Evolutionary conservation across 176 grass and related monocot genomes (phyloP).

Genomic region (Tillandsia leiboldiana): DNA sequence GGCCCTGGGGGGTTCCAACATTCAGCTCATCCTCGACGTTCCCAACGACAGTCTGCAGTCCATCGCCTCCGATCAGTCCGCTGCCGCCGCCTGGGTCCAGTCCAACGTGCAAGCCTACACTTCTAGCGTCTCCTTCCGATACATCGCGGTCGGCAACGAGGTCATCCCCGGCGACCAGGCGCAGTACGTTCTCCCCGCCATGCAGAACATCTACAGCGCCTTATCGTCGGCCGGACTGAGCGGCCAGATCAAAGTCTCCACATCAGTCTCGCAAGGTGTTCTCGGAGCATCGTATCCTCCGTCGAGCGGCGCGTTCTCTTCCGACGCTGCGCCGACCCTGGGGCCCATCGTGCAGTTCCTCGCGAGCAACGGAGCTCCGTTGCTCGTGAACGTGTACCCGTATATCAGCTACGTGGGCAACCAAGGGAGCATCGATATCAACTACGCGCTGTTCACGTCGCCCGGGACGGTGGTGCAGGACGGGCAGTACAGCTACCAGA

Average conservation of each 20-base stretch:
- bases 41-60: slow-evolving; percentile 12
- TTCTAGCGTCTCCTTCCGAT: slow-evolving; percentile 4
- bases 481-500: slow-evolving; percentile 31
- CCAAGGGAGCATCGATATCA: background rate
- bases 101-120: slow-evolving; percentile 29
- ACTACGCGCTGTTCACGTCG: slow-evolving; percentile 39
- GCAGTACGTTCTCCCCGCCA: slow-evolving; percentile 37
- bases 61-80: slow-evolving; percentile 15
- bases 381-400: slow-evolving; percentile 52
- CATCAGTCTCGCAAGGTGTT: slow-evolving; percentile 16
- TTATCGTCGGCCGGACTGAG: slow-evolving; percentile 15
- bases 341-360: slow-evolving; percentile 24
- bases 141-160: slow-evolving; percentile 60
- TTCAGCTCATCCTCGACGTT: slow-evolving; percentile 33
- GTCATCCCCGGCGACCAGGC: background rate
- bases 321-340: background rate
- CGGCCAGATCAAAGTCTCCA: slow-evolving; percentile 32
- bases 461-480: slow-evolving; percentile 9
- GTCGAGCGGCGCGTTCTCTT: slow-evolving; percentile 19
- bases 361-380: slow-evolving; percentile 17
- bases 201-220: slow-evolving; percentile 33
- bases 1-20: slow-evolving; percentile 16
- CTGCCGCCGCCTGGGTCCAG: slow-evolving; percentile 26
- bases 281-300: slow-evolving; percentile 31
- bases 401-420: slow-evolving; percentile 36